phyloP scores from a whole-genome alignment of 805 yeast genomes.

The Saccharomycopsis sp. region DNA sequence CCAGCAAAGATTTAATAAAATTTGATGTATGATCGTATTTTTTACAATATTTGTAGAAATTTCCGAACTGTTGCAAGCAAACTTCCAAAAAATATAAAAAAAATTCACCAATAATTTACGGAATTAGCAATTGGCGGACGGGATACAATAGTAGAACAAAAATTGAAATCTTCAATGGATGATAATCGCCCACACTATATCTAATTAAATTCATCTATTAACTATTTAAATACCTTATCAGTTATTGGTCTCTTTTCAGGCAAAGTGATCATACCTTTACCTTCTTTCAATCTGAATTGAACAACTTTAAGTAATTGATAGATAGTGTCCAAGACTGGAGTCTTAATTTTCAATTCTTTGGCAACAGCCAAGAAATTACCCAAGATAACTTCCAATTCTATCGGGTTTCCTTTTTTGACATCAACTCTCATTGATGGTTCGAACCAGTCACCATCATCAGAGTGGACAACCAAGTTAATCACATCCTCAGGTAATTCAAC shows the following conservation, averaged over 20 bases:
- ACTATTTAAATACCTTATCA: conserved; percentile 5
- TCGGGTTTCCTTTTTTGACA: conserved; percentile 51
- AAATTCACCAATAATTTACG: no score
- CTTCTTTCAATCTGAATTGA: conserved; percentile 58
- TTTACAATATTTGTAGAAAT: no score
- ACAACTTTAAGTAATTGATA: conserved; percentile 54
- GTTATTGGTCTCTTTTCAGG: conserved; percentile 38
- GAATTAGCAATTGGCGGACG: no score
- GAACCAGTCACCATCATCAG: conserved; percentile 41
- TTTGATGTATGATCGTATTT: no score
- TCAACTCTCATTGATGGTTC: conserved; percentile 74
- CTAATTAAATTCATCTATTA: no score
- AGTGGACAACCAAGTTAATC: conserved; percentile 39
- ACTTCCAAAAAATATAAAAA: no score
- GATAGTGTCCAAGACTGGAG: conserved; percentile 55
- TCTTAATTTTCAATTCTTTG: conserved; percentile 35
- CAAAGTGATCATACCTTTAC: conserved; percentile 37
- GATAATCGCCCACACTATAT: no score
- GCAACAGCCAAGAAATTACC: conserved; percentile 58
- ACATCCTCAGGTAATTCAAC: conserved; percentile 41
- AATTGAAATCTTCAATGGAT: no score
- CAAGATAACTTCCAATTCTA: conserved; percentile 61
- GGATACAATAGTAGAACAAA: no score
- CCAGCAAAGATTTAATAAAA: no score
- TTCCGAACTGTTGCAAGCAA: no score